A percentile compares a stretch with the other conserved stretches of the same genome.
Evolutionary conservation across 2,329 filamentous ascomycete species (phyloP).

Genomic region (Hypoxylon sp.): DNA sequence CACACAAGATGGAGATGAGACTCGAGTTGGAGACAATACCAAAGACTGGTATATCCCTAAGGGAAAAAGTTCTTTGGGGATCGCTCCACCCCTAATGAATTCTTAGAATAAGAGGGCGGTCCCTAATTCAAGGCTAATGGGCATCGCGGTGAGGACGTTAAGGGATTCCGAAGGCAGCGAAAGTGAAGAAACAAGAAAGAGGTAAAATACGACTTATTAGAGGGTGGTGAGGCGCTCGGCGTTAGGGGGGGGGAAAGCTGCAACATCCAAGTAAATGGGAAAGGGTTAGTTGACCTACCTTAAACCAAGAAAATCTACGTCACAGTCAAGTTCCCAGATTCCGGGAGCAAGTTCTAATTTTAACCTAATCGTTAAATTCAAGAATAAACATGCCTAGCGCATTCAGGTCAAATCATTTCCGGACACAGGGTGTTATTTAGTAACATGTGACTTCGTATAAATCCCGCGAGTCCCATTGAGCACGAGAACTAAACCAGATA

Average conservation of each 20-base stretch:
- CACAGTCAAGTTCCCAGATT: neutral
- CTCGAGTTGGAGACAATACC: neutral
- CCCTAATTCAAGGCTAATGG: neutral
- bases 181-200: neutral
- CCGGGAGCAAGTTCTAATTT: neutral
- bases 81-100: neutral
- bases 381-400: neutral
- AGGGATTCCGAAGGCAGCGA: neutral
- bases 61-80: neutral
- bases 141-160: neutral
- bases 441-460: neutral
- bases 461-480: neutral
- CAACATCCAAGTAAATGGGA: neutral
- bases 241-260: neutral
- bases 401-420: neutral
- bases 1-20: neutral
- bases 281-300: neutral
- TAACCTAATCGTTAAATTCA: slow-evolving; percentile 4
- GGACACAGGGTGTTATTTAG: neutral
- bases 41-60: neutral
- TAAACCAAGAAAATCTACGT: neutral
- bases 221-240: neutral
- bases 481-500: neutral
- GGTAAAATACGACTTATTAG: neutral
- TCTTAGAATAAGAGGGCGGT: neutral